Evolutionary conservation across 225 moss, liverwort and hornwort species (phyloP), one percentile per base, ranked within the genome.

Genomic region (Marchantia polymorpha): DNA sequence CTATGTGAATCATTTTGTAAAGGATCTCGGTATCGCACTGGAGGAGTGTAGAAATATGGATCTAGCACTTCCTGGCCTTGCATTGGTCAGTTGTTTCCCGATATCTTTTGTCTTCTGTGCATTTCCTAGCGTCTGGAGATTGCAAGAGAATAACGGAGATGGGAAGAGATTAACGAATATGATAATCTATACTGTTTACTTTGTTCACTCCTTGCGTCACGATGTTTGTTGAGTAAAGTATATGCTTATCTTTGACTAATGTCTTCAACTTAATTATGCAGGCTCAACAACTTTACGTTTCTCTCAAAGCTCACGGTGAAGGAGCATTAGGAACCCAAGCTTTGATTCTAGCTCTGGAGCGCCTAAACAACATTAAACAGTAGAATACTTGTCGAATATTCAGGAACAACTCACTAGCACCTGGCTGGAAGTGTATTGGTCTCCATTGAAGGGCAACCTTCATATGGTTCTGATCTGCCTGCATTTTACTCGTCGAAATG

Each of bases 211-310:
- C 23, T 27, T 73, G 52, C 13, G 53, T 73, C 7, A 26, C 8
- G 47, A 10, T 39, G 29, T 47, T 48, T 16, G 17, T 3, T 67
- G 39, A 3, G 13, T 39, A 39, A 2, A 39, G 39, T 39, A 39
- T 39, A 39, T 39, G 39, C 39, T 39, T 39, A 39, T 39, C 39
- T 39, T 39, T 56, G 56, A 19, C 19, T 13, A 56, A 56, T 39
- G 2, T 39, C 39, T 2, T 12, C 27, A 27, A 15, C 27, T 73
- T 7, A 25, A 15, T 47, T 17, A 74, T 73, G 76, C 92, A 96
- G 96, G 96, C 96, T 10, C 94, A 97, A 73, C 96, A 97, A 85
- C 86, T 94, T 49, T 97, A 97, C 56, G 89, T 94, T 52, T 94
- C 96, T 46, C 87, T 97, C 79, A 90, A 92, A 81, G 91, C 89